Conservation (phyloP, 2,329 filamentous ascomycete species). For the Aotearoamyces nothofagi region DNA sequence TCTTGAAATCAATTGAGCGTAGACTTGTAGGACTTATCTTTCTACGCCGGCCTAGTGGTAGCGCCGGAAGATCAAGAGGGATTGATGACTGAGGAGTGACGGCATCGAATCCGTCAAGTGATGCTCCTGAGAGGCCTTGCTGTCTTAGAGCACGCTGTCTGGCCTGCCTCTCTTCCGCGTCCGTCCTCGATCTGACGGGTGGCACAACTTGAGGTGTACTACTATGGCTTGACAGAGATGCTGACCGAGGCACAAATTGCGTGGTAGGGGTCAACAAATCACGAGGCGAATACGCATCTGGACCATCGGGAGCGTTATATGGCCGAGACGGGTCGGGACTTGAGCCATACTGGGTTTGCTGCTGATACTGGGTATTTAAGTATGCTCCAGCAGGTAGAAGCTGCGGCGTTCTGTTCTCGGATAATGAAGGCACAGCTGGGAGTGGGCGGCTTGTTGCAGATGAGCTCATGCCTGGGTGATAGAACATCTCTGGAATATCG, state of each 20-base stretch:
- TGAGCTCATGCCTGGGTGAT: slow-evolving; percentile 65
- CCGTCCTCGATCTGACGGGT: slow-evolving; percentile 85
- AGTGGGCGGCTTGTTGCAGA: slow-evolving; percentile 46
- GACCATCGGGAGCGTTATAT: slow-evolving; percentile 12
- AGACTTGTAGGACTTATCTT: slow-evolving; percentile 80
- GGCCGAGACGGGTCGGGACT: slow-evolving; percentile 25
- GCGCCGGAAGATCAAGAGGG: slow-evolving; percentile 67
- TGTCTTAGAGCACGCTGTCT: slow-evolving; percentile 35
- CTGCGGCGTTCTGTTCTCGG: slow-evolving; percentile 28
- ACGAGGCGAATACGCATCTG: slow-evolving; percentile 25
- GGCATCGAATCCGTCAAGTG: slow-evolving; percentile 41
- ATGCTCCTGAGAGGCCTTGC: slow-evolving; percentile 32
- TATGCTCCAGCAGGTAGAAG: slow-evolving; percentile 44
- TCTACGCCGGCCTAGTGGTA: slow-evolving; percentile 65
- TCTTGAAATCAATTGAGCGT: slow-evolving; percentile 64
- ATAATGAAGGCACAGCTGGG: slow-evolving; percentile 40
- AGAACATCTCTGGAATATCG: slow-evolving; percentile 83
- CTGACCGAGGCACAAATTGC: slow-evolving; percentile 49
- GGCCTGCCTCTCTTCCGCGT: slow-evolving; percentile 55
- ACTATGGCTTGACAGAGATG: slow-evolving; percentile 70
- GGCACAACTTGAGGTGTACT: slow-evolving; percentile 65
- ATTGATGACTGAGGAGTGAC: slow-evolving; percentile 34
- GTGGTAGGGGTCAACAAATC: slow-evolving; percentile 21
- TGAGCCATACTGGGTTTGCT: slow-evolving; percentile 29
- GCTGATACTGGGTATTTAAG: slow-evolving; percentile 32